Percentiles rank a stretch among this genome's conserved stretches.
phyloP scores from a whole-genome alignment of 2,329 filamentous ascomycete species.

The Stachybotrys chartarum region DNA sequence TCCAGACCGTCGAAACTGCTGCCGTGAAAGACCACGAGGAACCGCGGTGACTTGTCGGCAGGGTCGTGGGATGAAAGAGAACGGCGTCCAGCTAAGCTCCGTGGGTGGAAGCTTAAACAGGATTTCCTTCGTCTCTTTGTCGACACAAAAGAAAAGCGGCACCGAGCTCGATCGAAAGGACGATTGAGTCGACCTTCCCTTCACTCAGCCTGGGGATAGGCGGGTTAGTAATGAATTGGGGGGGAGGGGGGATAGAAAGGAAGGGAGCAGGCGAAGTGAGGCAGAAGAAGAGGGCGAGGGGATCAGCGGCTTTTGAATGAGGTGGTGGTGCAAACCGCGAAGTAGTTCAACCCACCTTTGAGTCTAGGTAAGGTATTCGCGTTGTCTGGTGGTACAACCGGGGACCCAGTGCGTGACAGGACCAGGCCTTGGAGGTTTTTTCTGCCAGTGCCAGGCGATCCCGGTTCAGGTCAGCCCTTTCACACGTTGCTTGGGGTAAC shows the following conservation, averaged over 20 bases:
- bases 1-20: not conserved
- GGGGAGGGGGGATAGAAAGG: constrained; percentile 4
- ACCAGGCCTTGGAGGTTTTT: constrained; percentile 6
- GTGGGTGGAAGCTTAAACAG: not conserved
- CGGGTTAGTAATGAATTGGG: not conserved
- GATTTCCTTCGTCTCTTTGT: not conserved
- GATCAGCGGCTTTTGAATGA: constrained; percentile 34
- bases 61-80: not conserved
- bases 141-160: constrained; percentile 1
- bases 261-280: constrained; percentile 18
- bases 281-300: constrained; percentile 22
- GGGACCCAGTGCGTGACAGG: not conserved
- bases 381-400: constrained; percentile 11
- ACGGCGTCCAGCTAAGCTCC: not conserved
- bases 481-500: constrained; percentile 26
- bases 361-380: not conserved
- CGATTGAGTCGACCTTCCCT: constrained; percentile 1
- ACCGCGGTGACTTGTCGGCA: not conserved
- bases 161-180: not conserved
- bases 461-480: constrained; percentile 1
- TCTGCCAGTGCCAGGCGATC: constrained; percentile 16
- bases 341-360: not conserved
- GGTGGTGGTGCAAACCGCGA: not conserved
- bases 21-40: not conserved
- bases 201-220: not conserved